These are phyloP conservation scores for Sodiomyces alkalinus DNA, from an alignment of 2,329 filamentous ascomycete genomes.

Conservation along the genomic window DNA sequence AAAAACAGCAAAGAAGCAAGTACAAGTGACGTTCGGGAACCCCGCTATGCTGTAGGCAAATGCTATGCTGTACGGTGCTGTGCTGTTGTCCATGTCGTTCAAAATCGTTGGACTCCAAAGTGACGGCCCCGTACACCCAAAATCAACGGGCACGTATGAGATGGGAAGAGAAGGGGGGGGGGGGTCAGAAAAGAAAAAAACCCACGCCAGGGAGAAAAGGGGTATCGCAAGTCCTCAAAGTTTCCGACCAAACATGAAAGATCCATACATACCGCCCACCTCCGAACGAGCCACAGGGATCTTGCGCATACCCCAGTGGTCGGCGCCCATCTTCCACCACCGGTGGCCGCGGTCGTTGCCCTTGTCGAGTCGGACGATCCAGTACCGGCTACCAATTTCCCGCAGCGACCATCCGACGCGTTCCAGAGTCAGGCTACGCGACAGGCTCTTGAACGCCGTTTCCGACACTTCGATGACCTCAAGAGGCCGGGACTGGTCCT, in stretches of 20 bases:
- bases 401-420: conserved; percentile 55
- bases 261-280: conserved; percentile 86
- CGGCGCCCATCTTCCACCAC: conserved; percentile 72
- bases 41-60: neutral
- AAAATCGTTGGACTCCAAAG: too few species aligned
- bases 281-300: conserved; percentile 84
- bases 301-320: conserved; percentile 78
- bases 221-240: conserved; percentile 21
- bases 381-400: conserved; percentile 49
- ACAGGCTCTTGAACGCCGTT: conserved; percentile 48
- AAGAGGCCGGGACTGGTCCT: conserved; percentile 46
- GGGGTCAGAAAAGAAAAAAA: neutral
- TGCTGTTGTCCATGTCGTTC: neutral
- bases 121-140: neutral
- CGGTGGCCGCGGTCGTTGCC: conserved; percentile 41
- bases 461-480: conserved; percentile 64
- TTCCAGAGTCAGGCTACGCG: conserved; percentile 45
- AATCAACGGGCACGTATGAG: too few species aligned
- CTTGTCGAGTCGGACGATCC: conserved; percentile 47
- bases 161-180: neutral
- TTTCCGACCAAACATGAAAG: conserved; percentile 47
- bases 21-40: neutral
- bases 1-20: neutral
- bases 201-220: neutral
- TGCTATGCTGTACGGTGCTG: neutral